Base-by-base conservation (phyloP, 2,329 filamentous ascomycete genomes). In the Aspergillus phoenicis region DNA sequence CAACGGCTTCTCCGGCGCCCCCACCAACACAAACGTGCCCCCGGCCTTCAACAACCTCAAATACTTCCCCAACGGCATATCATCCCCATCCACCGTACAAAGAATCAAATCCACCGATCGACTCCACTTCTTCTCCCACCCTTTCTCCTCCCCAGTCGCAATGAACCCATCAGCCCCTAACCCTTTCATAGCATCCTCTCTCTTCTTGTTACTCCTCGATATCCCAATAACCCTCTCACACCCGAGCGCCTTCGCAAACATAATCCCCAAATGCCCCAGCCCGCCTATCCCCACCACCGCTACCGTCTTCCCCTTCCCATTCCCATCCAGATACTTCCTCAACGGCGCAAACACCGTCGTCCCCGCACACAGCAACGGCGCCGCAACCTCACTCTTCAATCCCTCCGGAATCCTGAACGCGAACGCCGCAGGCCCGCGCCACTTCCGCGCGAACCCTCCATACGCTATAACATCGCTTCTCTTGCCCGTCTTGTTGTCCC, bases 311-410 rank as follows among this genome's bases (percentile, higher is more conserved):
- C 90, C 90, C 0, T 88, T 87, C 0, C 90, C 90, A 36, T 86
- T 83, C 33, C 33, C 33, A 36, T 36, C 33, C 5, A 36, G 33
- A 36, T 90, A 87, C 28, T 88, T 83, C 53, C 83, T 83, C 15
- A 95, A 76, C 0, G 91, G 91, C 4, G 84, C 84, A 71, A 85
- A 95, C 0, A 89, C 84, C 0, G 91, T 95, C 56, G 94, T 83
- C 1, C 91, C 91, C 1, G 87, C 91, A 71, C 91, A 94, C 28
- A 94, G 82, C 80, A 95, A 87, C 1, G 91, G 90, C 1, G 90
- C 85, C 1, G 84, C 85, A 60, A 82, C 78, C 8, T 79, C 81
- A 30, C 77, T 81, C 1, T 75, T 68, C 28, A 88, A 63, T 0
- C 62, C 71, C 13, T 82, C 79, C 0, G 85, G 85, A 60, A 88